Evolutionary conservation across 2,329 filamentous ascomycete species (phyloP), one percentile per base, ranked within the genome.

Genomic region (Aspergillus floridensis): DNA sequence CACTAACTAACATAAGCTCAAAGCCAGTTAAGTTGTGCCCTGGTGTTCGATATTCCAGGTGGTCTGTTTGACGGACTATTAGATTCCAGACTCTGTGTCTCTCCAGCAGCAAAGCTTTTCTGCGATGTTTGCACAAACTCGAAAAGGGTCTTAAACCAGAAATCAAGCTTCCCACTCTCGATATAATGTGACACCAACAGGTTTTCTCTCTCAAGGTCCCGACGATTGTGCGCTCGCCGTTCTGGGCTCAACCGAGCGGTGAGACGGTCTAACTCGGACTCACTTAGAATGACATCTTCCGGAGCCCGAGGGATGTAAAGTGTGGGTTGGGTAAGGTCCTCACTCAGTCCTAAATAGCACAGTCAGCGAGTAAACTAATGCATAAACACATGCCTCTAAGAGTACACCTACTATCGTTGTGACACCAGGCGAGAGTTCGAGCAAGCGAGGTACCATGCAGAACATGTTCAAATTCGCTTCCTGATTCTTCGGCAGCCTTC

Each of bases 131-230:
- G 55, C 16, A 67, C 59, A 38, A 65, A 70, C 31, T 66, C 58
- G 7, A 69, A 46, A 29, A 76, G 63, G 52, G 70, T 69, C 16
- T 71, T 73, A 60, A 83, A 82, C 90, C 93, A 96, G 58, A 88
- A 82, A 6, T 86, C 85, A 11, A 96, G 81, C 41, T 87, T 82
- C 59, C 86, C 82, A 72, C 87, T 87, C 58, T 89, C 84, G 21
- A 95, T 80, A 70, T 86, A 86, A 53, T 82, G 81, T 54, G 81
- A 77, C 44, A 97, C 80, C 11, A 84, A 71, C 61, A 83, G 81
- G 69, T 93, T 89, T 75, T 96, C 92, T 59, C 82, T 81, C 59
- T 84, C 80, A 78, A 95, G 89, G 59, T 91, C 90, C 26, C 87
- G 84, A 29, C 88, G 77, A 59, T 96, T 83, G 59, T 86, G 87